These are phyloP conservation scores for Meredithiella fracta DNA, from an alignment of 2,329 filamentous ascomycete species.

Conservation along the genomic window DNA sequence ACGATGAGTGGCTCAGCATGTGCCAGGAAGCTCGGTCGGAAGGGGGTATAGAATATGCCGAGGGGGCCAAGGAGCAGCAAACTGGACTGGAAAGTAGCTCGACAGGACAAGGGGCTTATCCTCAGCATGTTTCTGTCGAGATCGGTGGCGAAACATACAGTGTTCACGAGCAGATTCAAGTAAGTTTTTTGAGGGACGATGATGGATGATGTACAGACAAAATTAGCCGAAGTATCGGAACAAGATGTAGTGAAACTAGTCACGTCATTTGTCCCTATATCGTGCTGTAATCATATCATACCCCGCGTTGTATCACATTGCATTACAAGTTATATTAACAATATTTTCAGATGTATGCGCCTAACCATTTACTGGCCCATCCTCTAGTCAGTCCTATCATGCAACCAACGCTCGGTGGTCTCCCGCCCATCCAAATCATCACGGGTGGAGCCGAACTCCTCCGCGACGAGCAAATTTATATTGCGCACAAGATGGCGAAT, in stretches of 20 bases:
- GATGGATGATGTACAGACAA: too few relatives aligned
- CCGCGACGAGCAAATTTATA: slow-evolving; percentile 83
- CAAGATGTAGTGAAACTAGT: not conserved
- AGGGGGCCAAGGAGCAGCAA: slow-evolving; percentile 1
- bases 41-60: slow-evolving; percentile 18
- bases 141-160: slow-evolving; percentile 55
- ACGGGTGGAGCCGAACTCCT: slow-evolving; percentile 78
- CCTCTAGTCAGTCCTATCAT: slow-evolving; percentile 80
- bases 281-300: not conserved
- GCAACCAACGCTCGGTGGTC: slow-evolving; percentile 73
- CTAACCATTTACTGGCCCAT: slow-evolving; percentile 71
- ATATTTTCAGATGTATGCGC: slow-evolving; percentile 46
- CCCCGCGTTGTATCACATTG: not conserved
- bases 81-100: slow-evolving; percentile 4
- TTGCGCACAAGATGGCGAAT: slow-evolving; percentile 87
- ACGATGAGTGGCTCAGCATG: slow-evolving; percentile 49
- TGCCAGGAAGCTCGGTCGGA: slow-evolving; percentile 28
- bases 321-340: not conserved
- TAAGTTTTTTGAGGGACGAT: slow-evolving; percentile 23
- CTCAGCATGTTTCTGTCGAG: slow-evolving; percentile 30
- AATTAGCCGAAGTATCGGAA: not conserved
- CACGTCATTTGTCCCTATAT: not conserved
- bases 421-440: slow-evolving; percentile 75
- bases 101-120: not conserved
- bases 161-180: slow-evolving; percentile 84